A percentile compares a stretch with the other conserved stretches of the same genome.
Conservation (phyloP, 768 basidiomycete species). For the Termitomyces sp. region DNA sequence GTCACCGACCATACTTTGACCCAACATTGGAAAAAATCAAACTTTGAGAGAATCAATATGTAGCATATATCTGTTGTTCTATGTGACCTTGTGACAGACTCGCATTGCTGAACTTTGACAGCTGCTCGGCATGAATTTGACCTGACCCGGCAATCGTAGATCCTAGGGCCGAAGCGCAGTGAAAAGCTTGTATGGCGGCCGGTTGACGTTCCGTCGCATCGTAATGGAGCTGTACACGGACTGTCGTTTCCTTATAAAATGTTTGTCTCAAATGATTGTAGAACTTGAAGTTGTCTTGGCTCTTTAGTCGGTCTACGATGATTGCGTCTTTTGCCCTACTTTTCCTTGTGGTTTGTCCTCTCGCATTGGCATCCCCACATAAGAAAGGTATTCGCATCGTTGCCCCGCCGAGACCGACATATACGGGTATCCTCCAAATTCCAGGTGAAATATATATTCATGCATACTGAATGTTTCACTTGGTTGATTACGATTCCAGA, state of each 20-base stretch:
- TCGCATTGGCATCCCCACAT: constrained; percentile 1
- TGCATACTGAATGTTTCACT: background rate
- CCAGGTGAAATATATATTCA: background rate
- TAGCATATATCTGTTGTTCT: no score
- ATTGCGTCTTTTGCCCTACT: background rate
- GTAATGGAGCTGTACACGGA: background rate
- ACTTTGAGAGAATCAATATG: no score
- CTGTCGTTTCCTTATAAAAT: no score
- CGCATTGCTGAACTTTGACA: no score
- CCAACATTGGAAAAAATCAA: no score
- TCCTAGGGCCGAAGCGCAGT: background rate
- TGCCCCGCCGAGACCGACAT: constrained; percentile 5
- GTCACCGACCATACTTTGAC: no score
- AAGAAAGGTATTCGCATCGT: constrained; percentile 8
- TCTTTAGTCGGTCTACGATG: background rate
- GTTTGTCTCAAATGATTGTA: no score
- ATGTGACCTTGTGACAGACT: no score
- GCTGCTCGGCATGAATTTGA: no score
- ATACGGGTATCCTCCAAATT: constrained; percentile 7
- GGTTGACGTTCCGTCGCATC: background rate
- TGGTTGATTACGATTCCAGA: constrained; percentile 1
- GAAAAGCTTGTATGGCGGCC: background rate
- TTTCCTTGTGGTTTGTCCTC: background rate
- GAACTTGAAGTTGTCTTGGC: no score
- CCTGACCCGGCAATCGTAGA: no score